These are phyloP conservation scores for Solanum paucissectum DNA, from an alignment of 257 asterid genomes.

Conservation along the genomic window DNA sequence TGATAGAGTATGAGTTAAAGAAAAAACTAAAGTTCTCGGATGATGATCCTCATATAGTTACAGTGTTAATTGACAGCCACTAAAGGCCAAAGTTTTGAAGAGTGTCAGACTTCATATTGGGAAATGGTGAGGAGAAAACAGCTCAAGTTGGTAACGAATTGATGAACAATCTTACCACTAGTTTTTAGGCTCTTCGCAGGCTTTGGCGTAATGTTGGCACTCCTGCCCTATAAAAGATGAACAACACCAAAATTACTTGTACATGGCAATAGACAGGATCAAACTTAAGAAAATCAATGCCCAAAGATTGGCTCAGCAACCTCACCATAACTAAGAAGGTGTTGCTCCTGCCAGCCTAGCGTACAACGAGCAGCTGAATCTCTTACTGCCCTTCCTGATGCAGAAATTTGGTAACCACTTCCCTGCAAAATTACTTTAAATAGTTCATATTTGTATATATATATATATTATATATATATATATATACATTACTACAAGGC, in stretches of 20 bases:
- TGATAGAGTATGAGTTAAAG: background rate
- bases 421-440: no score
- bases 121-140: background rate
- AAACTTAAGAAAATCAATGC: no score
- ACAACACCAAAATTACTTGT: background rate
- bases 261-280: background rate
- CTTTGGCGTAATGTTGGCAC: slow-evolving; percentile 38
- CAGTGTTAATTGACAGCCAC: no score
- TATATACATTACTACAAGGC: no score
- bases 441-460: no score
- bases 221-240: slow-evolving; percentile 47
- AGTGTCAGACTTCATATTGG: background rate
- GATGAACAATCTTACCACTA: slow-evolving; percentile 42
- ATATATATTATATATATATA: background rate
- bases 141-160: background rate
- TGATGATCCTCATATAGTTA: no score
- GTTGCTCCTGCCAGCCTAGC: no score
- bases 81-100: background rate
- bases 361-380: no score
- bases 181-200: slow-evolving; percentile 67
- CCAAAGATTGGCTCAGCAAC: no score
- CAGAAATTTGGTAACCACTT: no score
- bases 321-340: no score
- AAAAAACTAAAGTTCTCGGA: background rate
- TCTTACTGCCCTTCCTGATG: no score